A percentile compares a stretch with the other conserved stretches of the same genome.
Evolutionary conservation across 768 basidiomycete species (phyloP).

Genomic region (Tulasnella sp.): DNA sequence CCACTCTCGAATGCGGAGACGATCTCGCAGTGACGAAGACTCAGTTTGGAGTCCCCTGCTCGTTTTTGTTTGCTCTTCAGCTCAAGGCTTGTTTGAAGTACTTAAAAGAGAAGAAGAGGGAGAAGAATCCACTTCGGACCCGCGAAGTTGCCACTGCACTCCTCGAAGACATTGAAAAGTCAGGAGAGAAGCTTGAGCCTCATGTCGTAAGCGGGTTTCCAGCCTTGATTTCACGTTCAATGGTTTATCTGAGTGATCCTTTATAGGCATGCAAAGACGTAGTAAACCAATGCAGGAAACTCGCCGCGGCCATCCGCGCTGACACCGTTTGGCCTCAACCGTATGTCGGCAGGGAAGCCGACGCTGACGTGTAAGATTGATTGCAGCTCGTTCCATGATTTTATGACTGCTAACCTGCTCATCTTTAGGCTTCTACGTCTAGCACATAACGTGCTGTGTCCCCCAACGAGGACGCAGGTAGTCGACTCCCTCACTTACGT

Average conservation of each 20-base stretch:
- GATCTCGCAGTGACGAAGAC: background rate
- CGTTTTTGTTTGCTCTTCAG: background rate
- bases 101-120: background rate
- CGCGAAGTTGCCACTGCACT: background rate
- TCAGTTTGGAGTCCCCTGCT: background rate
- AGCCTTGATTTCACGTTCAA: background rate
- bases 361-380: background rate
- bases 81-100: background rate
- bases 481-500: background rate
- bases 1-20: background rate
- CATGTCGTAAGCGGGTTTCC: background rate
- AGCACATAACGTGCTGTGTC: background rate
- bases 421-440: background rate
- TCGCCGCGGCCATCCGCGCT: background rate
- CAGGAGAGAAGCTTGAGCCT: background rate
- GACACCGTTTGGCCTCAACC: background rate
- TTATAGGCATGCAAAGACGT: background rate
- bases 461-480: background rate
- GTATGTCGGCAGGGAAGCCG: background rate
- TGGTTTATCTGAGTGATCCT: background rate
- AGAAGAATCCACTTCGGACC: background rate
- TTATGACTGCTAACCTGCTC: background rate
- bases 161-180: background rate
- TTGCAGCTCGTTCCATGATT: background rate
- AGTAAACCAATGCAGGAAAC: background rate